phyloP scores from a whole-genome alignment of 1,284 basidiomycete species.

The Cryptococcus neoformans region DNA sequence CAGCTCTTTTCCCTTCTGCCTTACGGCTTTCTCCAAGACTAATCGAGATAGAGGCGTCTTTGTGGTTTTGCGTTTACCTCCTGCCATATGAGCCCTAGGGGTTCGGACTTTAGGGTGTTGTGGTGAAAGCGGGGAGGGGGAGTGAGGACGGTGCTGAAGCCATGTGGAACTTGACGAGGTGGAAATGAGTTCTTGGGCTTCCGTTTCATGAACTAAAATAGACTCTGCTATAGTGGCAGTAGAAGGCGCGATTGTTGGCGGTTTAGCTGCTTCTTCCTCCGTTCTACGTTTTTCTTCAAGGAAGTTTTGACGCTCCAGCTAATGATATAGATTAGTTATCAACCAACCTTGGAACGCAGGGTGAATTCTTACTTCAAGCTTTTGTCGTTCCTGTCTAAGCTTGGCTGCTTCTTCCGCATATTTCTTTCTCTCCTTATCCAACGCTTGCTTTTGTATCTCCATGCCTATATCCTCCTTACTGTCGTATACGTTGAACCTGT shows the following conservation, averaged over 20 bases:
- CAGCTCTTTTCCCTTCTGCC: constrained; percentile 15
- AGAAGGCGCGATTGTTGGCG: constrained; percentile 52
- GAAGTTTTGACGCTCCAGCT: constrained; percentile 63
- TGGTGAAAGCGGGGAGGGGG: constrained; percentile 40
- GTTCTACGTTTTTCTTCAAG: constrained; percentile 64
- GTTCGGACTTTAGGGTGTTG: constrained; percentile 16
- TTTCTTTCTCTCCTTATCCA: constrained; percentile 65
- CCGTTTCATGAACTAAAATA: neutral
- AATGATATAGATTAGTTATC: neutral
- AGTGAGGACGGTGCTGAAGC: constrained; percentile 17
- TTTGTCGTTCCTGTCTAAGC: constrained; percentile 63
- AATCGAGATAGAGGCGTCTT: constrained; percentile 41
- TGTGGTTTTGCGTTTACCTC: constrained; percentile 18
- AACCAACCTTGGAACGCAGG: constrained; percentile 1
- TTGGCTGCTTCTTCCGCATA: constrained; percentile 63
- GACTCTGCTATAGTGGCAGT: neutral
- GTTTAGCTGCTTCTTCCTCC: constrained; percentile 60
- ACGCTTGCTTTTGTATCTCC: constrained; percentile 39
- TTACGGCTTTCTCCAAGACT: constrained; percentile 39
- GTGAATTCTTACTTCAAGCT: constrained; percentile 59
- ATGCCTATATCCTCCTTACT: constrained; percentile 20
- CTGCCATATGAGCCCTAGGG: constrained; percentile 22
- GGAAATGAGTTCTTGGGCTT: neutral
- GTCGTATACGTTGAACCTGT: constrained; percentile 4
- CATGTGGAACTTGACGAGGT: constrained; percentile 9